Evolutionary conservation across 1,139 yeast genomes (phyloP), one percentile per base, ranked within the genome.

Genomic region (Lodderomyces pseudojiufengensis): DNA sequence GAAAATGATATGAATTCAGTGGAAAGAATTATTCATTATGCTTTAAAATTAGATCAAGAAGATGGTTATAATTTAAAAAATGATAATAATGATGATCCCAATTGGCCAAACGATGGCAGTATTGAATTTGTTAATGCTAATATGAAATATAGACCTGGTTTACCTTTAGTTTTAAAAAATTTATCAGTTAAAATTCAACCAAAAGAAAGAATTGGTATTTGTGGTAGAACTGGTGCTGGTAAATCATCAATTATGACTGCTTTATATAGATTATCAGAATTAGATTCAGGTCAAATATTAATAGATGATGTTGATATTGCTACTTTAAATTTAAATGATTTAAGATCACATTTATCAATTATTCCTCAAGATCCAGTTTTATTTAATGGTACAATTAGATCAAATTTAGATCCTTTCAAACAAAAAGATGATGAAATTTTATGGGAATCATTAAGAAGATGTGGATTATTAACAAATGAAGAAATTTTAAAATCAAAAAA

Each of bases 1-100:
- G 95, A 86, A 54, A 85, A 84, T 57, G 83, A 82, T 51, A 75
- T 86, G 87, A 84, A 84, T 51, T 79, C 94, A 6, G 92, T 81
- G n/a, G 95, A 87, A 61, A 73, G 96, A 54, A 59, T 87, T 36
- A 71, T 77, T 42, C 74, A 80, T 39, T 85, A 85, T 57, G 92
- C 90, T 1, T 67, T 47, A 37, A 46, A 55, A 26, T 50, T 68
- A 37, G 71, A 69, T 4, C 61, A 60, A 40, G 74, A 68, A 45
- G 65, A 66, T 4, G 50, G 65, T 22, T 52, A 76, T 53, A 63
- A 73, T 1, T 84, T 73, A 32, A 63, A 66, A 3, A 57, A 70
- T 4, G 90, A 94, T 5, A 25, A 26, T 5, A 13, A 24, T 7
- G 65, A 70, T 6, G n/a, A n/a, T n/a, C 67, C 70, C 3, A 47